Conservation (phyloP, 495 filamentous ascomycete genomes). For the Talaromyces adpressus region DNA sequence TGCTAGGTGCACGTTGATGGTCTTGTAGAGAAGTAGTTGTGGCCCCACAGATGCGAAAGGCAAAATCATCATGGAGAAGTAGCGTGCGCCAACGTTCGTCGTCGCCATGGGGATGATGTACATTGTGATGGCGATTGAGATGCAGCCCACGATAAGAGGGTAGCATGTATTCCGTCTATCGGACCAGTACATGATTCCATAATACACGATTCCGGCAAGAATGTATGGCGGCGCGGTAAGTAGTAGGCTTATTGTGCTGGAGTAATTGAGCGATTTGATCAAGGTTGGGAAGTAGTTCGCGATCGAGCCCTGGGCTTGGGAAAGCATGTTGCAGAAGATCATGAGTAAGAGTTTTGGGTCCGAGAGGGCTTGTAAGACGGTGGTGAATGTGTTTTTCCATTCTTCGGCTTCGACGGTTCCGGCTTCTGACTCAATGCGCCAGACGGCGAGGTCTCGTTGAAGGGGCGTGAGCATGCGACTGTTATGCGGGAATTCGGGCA, state of each 20-base stretch:
- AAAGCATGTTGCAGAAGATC: conserved; percentile 55
- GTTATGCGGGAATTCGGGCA: conserved; percentile 75
- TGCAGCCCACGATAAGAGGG: conserved; percentile 59
- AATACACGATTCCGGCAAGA: conserved; percentile 62
- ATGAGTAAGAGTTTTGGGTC: conserved; percentile 50
- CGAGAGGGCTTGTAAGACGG: conserved; percentile 65
- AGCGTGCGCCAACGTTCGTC: conserved; percentile 56
- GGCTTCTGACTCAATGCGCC: conserved; percentile 70
- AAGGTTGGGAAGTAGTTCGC: conserved; percentile 91
- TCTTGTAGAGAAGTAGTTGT: conserved; percentile 67
- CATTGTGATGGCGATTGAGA: conserved; percentile 58
- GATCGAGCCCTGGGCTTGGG: conserved; percentile 65
- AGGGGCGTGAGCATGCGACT: conserved; percentile 65
- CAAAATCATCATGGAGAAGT: conserved; percentile 84
- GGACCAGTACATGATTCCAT: conserved; percentile 68
- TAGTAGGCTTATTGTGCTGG: conserved; percentile 60
- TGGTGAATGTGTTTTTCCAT: conserved; percentile 55
- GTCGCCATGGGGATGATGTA: conserved; percentile 72
- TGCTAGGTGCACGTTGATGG: conserved; percentile 74
- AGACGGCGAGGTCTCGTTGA: conserved; percentile 60
- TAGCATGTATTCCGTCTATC: conserved; percentile 75
- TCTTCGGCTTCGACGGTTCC: conserved; percentile 50
- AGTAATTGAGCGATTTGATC: conserved; percentile 64
- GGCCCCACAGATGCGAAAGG: conserved; percentile 43
- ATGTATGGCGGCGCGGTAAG: conserved; percentile 74